These are phyloP conservation scores for Setaria italica DNA, from an alignment of 202 grass and related monocot species.

Conservation along the genomic window DNA sequence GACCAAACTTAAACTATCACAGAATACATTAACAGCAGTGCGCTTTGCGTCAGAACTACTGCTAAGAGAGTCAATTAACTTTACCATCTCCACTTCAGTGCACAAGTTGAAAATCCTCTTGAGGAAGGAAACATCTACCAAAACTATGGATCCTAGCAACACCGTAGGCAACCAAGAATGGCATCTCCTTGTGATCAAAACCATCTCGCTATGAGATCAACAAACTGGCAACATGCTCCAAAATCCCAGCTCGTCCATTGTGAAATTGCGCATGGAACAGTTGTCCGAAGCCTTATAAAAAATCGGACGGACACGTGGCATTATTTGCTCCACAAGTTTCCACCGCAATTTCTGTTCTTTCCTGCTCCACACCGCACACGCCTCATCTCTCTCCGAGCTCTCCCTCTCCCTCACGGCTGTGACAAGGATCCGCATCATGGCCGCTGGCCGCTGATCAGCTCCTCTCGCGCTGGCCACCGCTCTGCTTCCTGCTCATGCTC, in stretches of 20 bases:
- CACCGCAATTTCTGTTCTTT: too few relatives aligned
- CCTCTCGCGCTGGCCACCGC: too few relatives aligned
- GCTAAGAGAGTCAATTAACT: background rate
- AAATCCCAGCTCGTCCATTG: background rate
- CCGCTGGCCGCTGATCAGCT: too few relatives aligned
- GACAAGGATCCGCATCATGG: too few relatives aligned
- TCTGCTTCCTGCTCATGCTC: too few relatives aligned
- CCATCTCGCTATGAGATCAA: background rate
- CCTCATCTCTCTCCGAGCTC: too few relatives aligned
- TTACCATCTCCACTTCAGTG: background rate
- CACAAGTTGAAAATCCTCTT: background rate
- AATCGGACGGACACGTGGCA: too few relatives aligned
- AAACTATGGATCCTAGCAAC: conserved; percentile 5
- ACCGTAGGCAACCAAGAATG: background rate
- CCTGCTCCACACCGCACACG: too few relatives aligned
- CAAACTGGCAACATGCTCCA: background rate
- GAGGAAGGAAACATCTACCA: background rate
- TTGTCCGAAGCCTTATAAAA: too few relatives aligned
- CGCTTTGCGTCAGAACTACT: background rate
- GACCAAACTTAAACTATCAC: background rate
- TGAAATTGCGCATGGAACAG: background rate
- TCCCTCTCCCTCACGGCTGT: too few relatives aligned
- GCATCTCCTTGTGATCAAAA: background rate
- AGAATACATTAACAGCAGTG: conserved; percentile 19
- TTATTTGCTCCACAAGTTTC: too few relatives aligned